Evolutionary conservation across 495 filamentous ascomycete species (phyloP).

Genomic region (Parachaetomium inaequale): DNA sequence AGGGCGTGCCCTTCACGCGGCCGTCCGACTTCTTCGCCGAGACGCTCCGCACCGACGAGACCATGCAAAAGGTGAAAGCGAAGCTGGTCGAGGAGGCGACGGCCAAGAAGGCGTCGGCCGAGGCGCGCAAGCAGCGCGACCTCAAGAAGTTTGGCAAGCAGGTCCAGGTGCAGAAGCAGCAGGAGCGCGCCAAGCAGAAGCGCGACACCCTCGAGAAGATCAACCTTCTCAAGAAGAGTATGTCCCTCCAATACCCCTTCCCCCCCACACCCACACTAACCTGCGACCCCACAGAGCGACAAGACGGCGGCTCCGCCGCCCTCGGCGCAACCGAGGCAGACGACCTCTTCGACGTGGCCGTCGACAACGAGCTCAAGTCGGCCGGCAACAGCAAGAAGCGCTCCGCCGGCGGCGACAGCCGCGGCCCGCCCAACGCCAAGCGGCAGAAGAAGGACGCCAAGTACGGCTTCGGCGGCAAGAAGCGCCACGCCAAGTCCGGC

Average conservation of each 20-base stretch:
- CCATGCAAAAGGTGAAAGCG: slow-evolving; percentile 93
- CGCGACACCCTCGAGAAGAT: slow-evolving; percentile 90
- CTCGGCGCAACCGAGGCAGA: slow-evolving; percentile 69
- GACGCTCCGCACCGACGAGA: slow-evolving; percentile 97
- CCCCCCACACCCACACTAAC: slow-evolving; percentile 7
- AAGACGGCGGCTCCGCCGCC: slow-evolving; percentile 61
- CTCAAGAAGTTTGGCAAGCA: slow-evolving; percentile 99
- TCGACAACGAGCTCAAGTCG: slow-evolving; percentile 67
- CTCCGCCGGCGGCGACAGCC: slow-evolving; percentile 23
- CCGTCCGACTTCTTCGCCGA: slow-evolving; percentile 96
- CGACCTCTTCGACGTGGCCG: slow-evolving; percentile 90
- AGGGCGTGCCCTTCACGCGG: slow-evolving; percentile 78
- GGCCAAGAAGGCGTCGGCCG: slow-evolving; percentile 82
- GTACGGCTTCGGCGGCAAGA: slow-evolving; percentile 94
- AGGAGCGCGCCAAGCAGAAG: slow-evolving; percentile 89
- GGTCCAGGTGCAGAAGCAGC: slow-evolving; percentile 93
- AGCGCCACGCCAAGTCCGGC: slow-evolving; percentile 79
- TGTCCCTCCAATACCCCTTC: slow-evolving; percentile 30
- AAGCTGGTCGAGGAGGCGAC: slow-evolving; percentile 92
- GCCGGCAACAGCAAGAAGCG: slow-evolving; percentile 43
- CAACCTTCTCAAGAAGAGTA: slow-evolving; percentile 88
- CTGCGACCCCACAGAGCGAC: slow-evolving; percentile 61
- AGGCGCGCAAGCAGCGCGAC: slow-evolving; percentile 88
- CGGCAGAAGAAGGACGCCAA: slow-evolving; percentile 89
- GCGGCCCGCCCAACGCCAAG: slow-evolving; percentile 56